Conservation (phyloP, 768 basidiomycete genomes). For the Boletus sp. region DNA sequence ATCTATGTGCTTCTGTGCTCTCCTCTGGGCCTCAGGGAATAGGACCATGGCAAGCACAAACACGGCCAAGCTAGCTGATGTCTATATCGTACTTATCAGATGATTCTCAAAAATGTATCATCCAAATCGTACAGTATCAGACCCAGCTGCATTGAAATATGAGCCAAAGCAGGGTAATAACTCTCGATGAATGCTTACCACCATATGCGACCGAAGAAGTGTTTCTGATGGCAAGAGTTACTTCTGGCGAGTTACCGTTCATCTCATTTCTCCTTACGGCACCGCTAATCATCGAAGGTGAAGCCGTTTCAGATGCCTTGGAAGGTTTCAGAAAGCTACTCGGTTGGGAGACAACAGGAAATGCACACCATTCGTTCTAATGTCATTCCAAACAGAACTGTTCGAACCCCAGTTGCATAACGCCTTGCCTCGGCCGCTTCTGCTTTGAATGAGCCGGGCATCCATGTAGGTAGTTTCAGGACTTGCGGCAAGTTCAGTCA, state of each 20-base stretch:
- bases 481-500: constrained; percentile 14
- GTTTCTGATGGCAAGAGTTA: constrained; percentile 19
- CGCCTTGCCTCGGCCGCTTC: constrained; percentile 16
- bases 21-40: constrained; percentile 22
- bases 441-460: constrained; percentile 24
- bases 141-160: constrained; percentile 17
- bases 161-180: background rate
- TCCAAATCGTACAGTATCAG: constrained; percentile 25
- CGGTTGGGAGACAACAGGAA: background rate
- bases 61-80: constrained; percentile 17
- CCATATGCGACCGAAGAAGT: constrained; percentile 25
- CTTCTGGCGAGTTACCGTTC: constrained; percentile 18
- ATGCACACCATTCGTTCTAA: constrained; percentile 21
- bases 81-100: constrained; percentile 11
- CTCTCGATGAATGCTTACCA: constrained; percentile 6
- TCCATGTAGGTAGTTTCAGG: constrained; percentile 24
- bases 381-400: constrained; percentile 22
- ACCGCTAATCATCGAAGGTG: constrained; percentile 22
- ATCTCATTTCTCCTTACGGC: constrained; percentile 19
- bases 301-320: constrained; percentile 14
- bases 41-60: constrained; percentile 32
- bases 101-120: background rate
- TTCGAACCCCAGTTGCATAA: constrained; percentile 18
- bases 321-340: background rate
- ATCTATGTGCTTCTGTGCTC: constrained; percentile 27